These are phyloP conservation scores for Populus tomentosa DNA, from an alignment of 441 rosid species.

Conservation along the genomic window DNA sequence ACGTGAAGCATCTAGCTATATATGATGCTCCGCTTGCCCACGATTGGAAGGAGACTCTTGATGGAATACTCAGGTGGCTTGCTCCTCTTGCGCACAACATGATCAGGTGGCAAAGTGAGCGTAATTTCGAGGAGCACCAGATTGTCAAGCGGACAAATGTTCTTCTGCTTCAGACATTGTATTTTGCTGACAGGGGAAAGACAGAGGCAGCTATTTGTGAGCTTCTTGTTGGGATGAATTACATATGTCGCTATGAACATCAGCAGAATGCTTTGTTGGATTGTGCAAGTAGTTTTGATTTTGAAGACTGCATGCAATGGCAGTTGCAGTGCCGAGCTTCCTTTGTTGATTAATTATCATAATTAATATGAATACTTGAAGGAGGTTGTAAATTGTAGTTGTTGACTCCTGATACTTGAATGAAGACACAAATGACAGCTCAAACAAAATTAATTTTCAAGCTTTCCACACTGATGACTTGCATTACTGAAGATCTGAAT, in stretches of 20 bases:
- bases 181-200: constrained; percentile 88
- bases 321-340: constrained; percentile 62
- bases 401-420: constrained; percentile 25
- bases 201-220: constrained; percentile 73
- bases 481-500: background rate
- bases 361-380: constrained; percentile 16
- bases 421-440: constrained; percentile 31
- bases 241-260: constrained; percentile 91
- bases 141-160: constrained; percentile 74
- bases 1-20: constrained; percentile 73
- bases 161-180: constrained; percentile 80
- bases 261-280: constrained; percentile 87
- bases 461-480: background rate
- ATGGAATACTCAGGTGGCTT: constrained; percentile 76
- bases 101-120: constrained; percentile 96
- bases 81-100: constrained; percentile 91
- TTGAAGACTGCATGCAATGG: constrained; percentile 93
- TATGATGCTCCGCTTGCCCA: constrained; percentile 94
- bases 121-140: constrained; percentile 90
- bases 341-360: constrained; percentile 40
- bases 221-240: constrained; percentile 89
- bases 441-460: background rate
- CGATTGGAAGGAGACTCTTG: constrained; percentile 85
- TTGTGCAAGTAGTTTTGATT: constrained; percentile 95
- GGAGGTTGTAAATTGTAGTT: constrained; percentile 25